Base-by-base conservation (phyloP, 2,329 filamentous ascomycete species). In the Hymenoscyphus fructigenus region DNA sequence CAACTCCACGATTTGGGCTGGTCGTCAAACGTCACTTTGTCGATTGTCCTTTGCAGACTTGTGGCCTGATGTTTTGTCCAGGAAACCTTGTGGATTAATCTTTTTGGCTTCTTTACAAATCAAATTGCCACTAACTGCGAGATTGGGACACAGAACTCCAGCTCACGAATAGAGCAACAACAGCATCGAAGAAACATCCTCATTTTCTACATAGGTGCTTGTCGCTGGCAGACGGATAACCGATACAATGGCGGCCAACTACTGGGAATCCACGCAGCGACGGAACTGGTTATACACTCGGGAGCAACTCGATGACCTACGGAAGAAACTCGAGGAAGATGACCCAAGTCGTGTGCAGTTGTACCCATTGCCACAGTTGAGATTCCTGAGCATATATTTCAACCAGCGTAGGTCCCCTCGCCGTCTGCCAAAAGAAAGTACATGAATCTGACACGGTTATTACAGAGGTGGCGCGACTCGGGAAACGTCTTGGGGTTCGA, bases 261-360 rank as follows among this genome's bases (percentile, higher is more conserved):
- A 94, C 81, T 99, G 93, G 93, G 90, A 92, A 69, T 98, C 95
- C 63, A 95, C 92, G 29, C 95, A 99, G 79, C 87, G 90, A 71
- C 90, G 88, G 71, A 87, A 91, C 80, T 99, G 95, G 95, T 90
- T 92, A 64, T 97, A 96, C 78, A 89, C 91, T 57, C 90, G 92
- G 74, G 88, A 92, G 67, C 88, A 93, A 76, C 84, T 99, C 61
- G 85, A 87, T 15, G 84, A 89, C 61, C 86, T 91, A 76, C 89
- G 94, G 64, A 86, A 89, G 75, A 87, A 87, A 73, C 86, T 97
- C 56, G 90, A 91, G 73, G 89, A 93, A 67, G 87, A 89, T 65
- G 91, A 96, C 73, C 85, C 87, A 67, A 84, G 85, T 55, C 81
- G 94, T 15, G 87, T 93, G 66, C 88, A 90, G 72, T 88, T 91